phyloP scores from a whole-genome alignment of 2,329 filamentous ascomycete species.

The Monosporascus sp. region DNA sequence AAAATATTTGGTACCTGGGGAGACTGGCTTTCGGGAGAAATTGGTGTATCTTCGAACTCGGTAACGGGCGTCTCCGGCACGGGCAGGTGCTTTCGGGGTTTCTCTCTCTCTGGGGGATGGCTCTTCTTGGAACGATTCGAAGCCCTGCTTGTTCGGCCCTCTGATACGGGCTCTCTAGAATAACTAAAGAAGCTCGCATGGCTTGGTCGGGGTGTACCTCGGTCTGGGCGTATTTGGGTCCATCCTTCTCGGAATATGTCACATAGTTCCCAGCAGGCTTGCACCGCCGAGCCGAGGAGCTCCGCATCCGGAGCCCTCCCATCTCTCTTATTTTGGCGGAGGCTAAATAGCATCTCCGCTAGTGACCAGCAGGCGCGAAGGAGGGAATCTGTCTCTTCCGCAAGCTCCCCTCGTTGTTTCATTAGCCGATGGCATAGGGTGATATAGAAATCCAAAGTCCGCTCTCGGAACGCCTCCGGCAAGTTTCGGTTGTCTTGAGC shows the following conservation, averaged over 20 bases:
- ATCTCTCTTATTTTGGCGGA: constrained; percentile 77
- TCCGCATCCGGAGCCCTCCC: constrained; percentile 73
- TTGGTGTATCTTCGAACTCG: constrained; percentile 86
- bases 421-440: constrained; percentile 92
- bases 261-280: constrained; percentile 92
- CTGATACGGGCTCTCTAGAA: constrained; percentile 43
- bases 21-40: constrained; percentile 73
- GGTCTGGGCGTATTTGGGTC: constrained; percentile 81
- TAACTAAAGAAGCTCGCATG: constrained; percentile 65
- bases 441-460: constrained; percentile 91
- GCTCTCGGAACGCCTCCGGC: constrained; percentile 80
- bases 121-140: constrained; percentile 53
- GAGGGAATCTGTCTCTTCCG: constrained; percentile 78
- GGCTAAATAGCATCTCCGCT: constrained; percentile 87
- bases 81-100: constrained; percentile 40
- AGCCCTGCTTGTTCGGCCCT: constrained; percentile 43
- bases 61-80: constrained; percentile 89
- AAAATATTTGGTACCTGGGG: constrained; percentile 81
- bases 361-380: constrained; percentile 84
- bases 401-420: constrained; percentile 79
- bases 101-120: constrained; percentile 38
- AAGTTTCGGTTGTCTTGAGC: constrained; percentile 75
- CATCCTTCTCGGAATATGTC: constrained; percentile 90
- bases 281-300: constrained; percentile 78
- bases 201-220: constrained; percentile 76